Conservation (phyloP, 2,329 filamentous ascomycete genomes). For the Pseudogymnoascus sp. region DNA sequence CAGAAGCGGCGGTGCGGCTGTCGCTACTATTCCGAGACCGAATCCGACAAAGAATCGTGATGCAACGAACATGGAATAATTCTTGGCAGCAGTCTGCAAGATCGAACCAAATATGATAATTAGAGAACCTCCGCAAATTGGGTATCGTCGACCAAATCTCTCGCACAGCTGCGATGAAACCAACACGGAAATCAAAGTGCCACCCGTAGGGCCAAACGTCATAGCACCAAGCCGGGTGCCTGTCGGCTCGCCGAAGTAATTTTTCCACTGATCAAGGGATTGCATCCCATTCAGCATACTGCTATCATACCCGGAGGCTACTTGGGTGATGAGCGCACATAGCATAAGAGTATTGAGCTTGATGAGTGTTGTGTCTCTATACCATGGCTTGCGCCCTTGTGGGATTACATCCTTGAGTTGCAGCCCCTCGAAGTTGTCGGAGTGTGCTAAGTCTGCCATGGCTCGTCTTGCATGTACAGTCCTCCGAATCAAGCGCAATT, state of each 20-base stretch:
- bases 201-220: constrained; percentile 31
- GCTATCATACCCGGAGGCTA: constrained; percentile 28
- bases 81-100: constrained; percentile 22
- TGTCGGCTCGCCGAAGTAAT: constrained; percentile 31
- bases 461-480: background rate
- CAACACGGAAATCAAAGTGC: constrained; percentile 29
- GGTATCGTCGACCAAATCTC: constrained; percentile 21
- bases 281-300: constrained; percentile 15
- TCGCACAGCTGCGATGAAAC: constrained; percentile 23
- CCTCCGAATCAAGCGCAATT: background rate
- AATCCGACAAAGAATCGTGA: constrained; percentile 17
- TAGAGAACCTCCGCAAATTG: constrained; percentile 23
- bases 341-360: constrained; percentile 29
- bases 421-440: constrained; percentile 3
- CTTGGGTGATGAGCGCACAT: constrained; percentile 27
- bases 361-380: constrained; percentile 17
- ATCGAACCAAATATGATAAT: constrained; percentile 25
- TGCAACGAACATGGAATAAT: constrained; percentile 17
- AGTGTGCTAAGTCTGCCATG: background rate
- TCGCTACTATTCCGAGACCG: constrained; percentile 14
- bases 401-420: constrained; percentile 6
- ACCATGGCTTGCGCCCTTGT: constrained; percentile 16
- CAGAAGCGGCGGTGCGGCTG: constrained; percentile 14
- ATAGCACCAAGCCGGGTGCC: constrained; percentile 32
- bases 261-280: constrained; percentile 10